Conservation (phyloP, 495 filamentous ascomycete species). For the Cercophora newfieldiana region DNA sequence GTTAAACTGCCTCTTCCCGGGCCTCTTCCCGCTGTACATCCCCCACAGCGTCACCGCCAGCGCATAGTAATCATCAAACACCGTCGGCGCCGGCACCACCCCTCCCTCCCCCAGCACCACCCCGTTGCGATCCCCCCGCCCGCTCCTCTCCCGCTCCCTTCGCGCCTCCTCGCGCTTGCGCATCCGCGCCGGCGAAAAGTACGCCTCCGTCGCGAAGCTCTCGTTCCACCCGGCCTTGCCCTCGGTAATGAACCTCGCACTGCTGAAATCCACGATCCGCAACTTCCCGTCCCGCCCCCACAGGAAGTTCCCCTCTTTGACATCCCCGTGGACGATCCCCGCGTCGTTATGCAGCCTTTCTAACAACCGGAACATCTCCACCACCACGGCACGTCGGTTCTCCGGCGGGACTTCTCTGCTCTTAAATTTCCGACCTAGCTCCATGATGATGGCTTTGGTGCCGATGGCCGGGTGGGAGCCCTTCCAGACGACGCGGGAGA, state of each 20-base stretch:
- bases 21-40: constrained; percentile 18
- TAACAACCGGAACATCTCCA: constrained; percentile 20
- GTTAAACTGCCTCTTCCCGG: constrained; percentile 21
- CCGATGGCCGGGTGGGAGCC: constrained; percentile 3
- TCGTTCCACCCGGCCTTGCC: constrained; percentile 9
- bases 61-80: constrained; percentile 27
- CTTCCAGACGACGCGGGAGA: constrained; percentile 18
- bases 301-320: constrained; percentile 92
- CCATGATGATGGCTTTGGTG: constrained; percentile 24
- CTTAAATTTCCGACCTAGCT: constrained; percentile 14
- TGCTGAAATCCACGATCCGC: constrained; percentile 16
- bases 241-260: constrained; percentile 17
- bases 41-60: constrained; percentile 23
- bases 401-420: constrained; percentile 1
- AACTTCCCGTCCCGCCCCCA: constrained; percentile 63
- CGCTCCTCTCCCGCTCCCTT: not conserved
- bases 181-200: constrained; percentile 20
- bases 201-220: constrained; percentile 7
- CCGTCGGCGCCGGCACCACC: constrained; percentile 13
- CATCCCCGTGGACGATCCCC: constrained; percentile 83
- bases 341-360: constrained; percentile 58
- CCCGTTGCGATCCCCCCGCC: not conserved
- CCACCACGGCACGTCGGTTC: constrained; percentile 3
- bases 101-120: not conserved
- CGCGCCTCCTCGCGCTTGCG: not conserved